Base-by-base conservation (phyloP, 805 yeast genomes). In the Wickerhamomyces rabaulensis region DNA sequence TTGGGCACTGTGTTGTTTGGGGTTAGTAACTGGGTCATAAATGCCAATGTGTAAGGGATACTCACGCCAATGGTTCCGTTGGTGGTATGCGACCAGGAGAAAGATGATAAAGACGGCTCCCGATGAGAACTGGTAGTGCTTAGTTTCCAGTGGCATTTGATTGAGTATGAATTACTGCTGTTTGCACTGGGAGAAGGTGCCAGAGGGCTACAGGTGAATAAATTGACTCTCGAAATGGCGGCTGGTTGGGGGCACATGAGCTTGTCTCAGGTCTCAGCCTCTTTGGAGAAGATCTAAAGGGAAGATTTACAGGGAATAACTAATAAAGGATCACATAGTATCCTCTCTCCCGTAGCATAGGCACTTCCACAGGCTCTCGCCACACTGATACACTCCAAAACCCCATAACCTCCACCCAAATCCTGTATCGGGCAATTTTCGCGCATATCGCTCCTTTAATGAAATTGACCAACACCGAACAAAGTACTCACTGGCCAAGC, bases 31-130 rank as follows among this genome's bases (percentile, higher is more conserved):
- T 19, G 19, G 10, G 13, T 33, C 13, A 33, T 7, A 33, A 33
- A 9, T 16, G 12, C 29, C 8, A 26, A 33, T 33, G 37, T 9
- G 7, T 33, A 6, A 12, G 16, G 15, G 21, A 27, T 27, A 50
- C 58, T 22, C 39, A 55, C 58, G 31, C 58, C 58, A 55, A 20
- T 20, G 15, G 23, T 20, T 20, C 10, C 39, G 22, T 20, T 36
- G 22, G 9, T 19, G 39, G 16, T 13, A 27, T 27, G 31, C 31
- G 31, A 27, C n/a, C n/a, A 27, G 31, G 8, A 27, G 31, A 27
- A 27, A 27, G 7, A 27, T 13, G 5, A 27, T 27, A 7, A 27
- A 27, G 4, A 13, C 31, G 10, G n/a, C 31, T 7, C 31, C 31
- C 3, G 31, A 27, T 4, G 31, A 13, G 31, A 27, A 13, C 31